Percentiles rank a stretch among this genome's conserved stretches.
These are phyloP conservation scores for Tillandsia leiboldiana DNA, from an alignment of 176 grass and related monocot species.

Conservation along the genomic window DNA sequence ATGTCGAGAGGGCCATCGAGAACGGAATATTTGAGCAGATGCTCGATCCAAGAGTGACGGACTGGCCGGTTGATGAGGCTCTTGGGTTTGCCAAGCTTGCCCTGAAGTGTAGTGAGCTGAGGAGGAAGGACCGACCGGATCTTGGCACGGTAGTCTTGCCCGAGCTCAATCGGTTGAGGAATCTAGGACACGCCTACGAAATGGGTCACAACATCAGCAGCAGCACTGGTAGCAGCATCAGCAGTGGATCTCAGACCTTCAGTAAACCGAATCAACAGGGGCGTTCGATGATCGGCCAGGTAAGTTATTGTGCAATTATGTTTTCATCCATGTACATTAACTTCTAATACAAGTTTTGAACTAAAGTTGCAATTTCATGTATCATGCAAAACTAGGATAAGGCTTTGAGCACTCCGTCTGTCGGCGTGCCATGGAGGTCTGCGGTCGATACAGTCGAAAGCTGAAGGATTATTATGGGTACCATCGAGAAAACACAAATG, in stretches of 20 bases:
- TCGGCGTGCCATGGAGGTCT: conserved; percentile 19
- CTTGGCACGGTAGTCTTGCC: conserved; percentile 77
- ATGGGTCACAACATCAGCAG: neutral
- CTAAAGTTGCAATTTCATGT: neutral
- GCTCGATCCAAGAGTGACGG: conserved; percentile 56
- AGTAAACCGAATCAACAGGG: neutral
- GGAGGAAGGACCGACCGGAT: conserved; percentile 58
- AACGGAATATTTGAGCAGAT: conserved; percentile 50
- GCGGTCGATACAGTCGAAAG: conserved; percentile 22
- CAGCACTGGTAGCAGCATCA: neutral
- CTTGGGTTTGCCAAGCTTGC: conserved; percentile 59
- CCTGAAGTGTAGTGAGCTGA: conserved; percentile 76
- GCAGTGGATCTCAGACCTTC: conserved; percentile 1
- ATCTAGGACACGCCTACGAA: conserved; percentile 62
- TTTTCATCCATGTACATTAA: neutral
- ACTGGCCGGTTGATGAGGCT: conserved; percentile 81
- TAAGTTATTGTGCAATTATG: neutral
- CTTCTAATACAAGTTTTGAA: neutral
- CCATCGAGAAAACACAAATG: neutral
- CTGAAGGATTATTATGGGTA: conserved; percentile 3
- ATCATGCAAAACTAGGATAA: conserved; percentile 8
- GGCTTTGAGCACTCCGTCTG: conserved; percentile 8
- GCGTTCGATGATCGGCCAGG: neutral
- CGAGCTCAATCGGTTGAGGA: conserved; percentile 83
- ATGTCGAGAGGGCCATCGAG: conserved; percentile 74